These are phyloP conservation scores for Gliomastix tumulicola DNA, from an alignment of 2,329 filamentous ascomycete genomes.

Conservation along the genomic window DNA sequence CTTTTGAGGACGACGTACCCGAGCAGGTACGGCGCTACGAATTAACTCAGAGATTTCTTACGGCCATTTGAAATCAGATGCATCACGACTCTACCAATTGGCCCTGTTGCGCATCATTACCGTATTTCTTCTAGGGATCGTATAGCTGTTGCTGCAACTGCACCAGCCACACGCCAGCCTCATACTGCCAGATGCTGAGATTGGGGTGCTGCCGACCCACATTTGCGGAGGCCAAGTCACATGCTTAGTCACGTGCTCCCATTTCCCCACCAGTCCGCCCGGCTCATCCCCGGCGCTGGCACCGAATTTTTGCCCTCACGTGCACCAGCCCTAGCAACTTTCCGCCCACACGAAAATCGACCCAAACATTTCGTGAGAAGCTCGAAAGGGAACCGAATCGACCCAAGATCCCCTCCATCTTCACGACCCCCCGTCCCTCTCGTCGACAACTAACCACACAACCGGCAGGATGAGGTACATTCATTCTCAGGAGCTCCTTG, in stretches of 20 bases:
- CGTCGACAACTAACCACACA: conserved; percentile 36
- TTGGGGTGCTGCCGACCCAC: background rate
- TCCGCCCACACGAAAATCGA: conserved; percentile 34
- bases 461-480: conserved; percentile 98
- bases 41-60: no score
- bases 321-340: conserved; percentile 35
- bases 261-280: conserved; percentile 2
- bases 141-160: background rate
- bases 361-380: conserved; percentile 30
- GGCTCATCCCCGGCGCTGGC: conserved; percentile 17
- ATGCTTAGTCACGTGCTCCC: conserved; percentile 12
- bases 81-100: no score
- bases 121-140: no score
- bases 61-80: no score
- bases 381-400: conserved; percentile 22
- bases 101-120: no score
- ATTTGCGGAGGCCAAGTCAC: conserved; percentile 8
- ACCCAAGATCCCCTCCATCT: conserved; percentile 30
- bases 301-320: conserved; percentile 22
- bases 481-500: conserved; percentile 92
- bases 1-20: no score
- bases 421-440: no score
- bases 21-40: no score
- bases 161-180: no score
- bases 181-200: background rate